Evolutionary conservation across 352 stramenopile species (phyloP), one percentile per base, ranked within the genome.

Genomic region (Peronosclerospora sorghi): DNA sequence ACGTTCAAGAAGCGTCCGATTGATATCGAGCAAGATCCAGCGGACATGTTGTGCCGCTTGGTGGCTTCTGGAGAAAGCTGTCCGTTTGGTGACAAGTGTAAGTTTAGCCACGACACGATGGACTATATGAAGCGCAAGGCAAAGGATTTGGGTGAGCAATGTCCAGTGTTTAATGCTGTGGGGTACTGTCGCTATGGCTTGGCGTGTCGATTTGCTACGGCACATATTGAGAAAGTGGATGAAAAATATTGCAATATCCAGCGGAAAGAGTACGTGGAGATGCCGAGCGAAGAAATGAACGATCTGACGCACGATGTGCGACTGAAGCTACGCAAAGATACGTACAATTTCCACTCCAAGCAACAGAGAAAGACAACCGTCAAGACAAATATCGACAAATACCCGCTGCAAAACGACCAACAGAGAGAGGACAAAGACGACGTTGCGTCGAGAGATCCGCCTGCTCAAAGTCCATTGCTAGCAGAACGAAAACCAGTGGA

Each of bases 131-230:
- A 83, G 57, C 71, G 76, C 51, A 88, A 90, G 47, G 60, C 67
- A 8, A 88, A 90, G 46, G 83, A 95, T 44, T 48, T 95, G 21
- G 81, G 62, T 23, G 65, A 68, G 10, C 37, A 35, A 35, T 97
- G 86, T 51, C 82, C 82, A 3, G 62, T 90, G 36, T 96, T 87
- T 55, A 64, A 76, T 15, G 68, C 56, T 9, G 61, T 83, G 12
- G 87, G 89, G 14, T 92, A 86, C 59, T 98, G 94, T 48, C 68
- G 79, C 17, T 96, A 94, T 49, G 94, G 94, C 4, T 60, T 96
- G 28, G 91, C 78, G 29, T 98, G 94, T 56, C 77, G 90, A 32
- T 92, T 97, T 35, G 92, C 86, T 2, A 62, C 65, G 19, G 68
- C 62, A 19, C 92, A 98, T 54, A 73, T 95, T 29, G 71, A 86